Conservation (phyloP, 495 filamentous ascomycete species). For the Penicillium flavigenum region DNA sequence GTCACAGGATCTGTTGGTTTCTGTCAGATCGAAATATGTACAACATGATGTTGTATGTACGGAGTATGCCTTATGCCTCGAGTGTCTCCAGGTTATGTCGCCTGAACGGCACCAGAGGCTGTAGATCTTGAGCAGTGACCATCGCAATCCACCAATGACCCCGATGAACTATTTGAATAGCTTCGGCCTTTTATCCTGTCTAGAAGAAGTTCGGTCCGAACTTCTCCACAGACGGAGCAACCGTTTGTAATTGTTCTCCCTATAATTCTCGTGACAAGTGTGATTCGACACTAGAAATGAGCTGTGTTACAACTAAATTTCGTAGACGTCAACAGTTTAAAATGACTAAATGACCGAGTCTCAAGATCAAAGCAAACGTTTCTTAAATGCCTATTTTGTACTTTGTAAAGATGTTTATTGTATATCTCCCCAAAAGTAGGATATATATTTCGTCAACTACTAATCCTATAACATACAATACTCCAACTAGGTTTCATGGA, state of each 20-base stretch:
- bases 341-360: background rate
- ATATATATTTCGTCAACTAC: background rate
- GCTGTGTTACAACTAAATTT: constrained; percentile 12
- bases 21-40: constrained; percentile 20
- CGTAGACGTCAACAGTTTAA: constrained; percentile 1
- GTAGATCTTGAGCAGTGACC: constrained; percentile 17
- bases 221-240: constrained; percentile 4
- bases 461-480: background rate
- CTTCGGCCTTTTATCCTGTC: constrained; percentile 11
- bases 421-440: background rate
- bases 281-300: constrained; percentile 7
- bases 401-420: background rate
- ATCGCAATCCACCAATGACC: constrained; percentile 15
- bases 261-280: background rate
- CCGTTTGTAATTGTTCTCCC: background rate
- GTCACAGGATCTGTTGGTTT: constrained; percentile 1
- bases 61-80: constrained; percentile 6
- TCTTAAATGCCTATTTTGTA: background rate
- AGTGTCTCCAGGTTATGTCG: background rate
- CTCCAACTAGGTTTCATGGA: background rate
- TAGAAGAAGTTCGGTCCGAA: constrained; percentile 1
- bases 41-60: background rate
- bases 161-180: constrained; percentile 14
- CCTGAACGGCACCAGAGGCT: constrained; percentile 12
- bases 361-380: background rate